A percentile compares a stretch with the other conserved stretches of the same genome.
These are phyloP conservation scores for Vitis vinifera DNA, from an alignment of 164 flowering plant species.

Conservation along the genomic window ASM3070453v1 NC_081822.1:8825501-8826000, in stretches of 20 bases:
- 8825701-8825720: conserved; percentile 30
- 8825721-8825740: conserved; percentile 43
- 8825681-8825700: conserved; percentile 24
- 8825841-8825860: conserved; percentile 26
- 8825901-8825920: conserved; percentile 29
- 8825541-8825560: not conserved
- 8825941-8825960: conserved; percentile 50
- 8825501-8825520: not conserved
- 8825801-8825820: conserved; percentile 33
- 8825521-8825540: conserved; percentile 14
- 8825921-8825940: conserved; percentile 41
- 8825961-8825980: conserved; percentile 45
- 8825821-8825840: conserved; percentile 28
- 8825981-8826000: conserved; percentile 31
- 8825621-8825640: conserved; percentile 26
- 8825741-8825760: conserved; percentile 14
- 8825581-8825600: not conserved
- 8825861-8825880: conserved; percentile 33
- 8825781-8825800: conserved; percentile 11
- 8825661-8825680: conserved; percentile 19
- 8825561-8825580: too few relatives aligned
- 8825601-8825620: conserved; percentile 20
- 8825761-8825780: conserved; percentile 6
- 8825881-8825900: conserved; percentile 25
- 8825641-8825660: conserved; percentile 11